phyloP scores from a whole-genome alignment of 1,139 yeast species.

The Barnettozyma hawaiiensis region DNA sequence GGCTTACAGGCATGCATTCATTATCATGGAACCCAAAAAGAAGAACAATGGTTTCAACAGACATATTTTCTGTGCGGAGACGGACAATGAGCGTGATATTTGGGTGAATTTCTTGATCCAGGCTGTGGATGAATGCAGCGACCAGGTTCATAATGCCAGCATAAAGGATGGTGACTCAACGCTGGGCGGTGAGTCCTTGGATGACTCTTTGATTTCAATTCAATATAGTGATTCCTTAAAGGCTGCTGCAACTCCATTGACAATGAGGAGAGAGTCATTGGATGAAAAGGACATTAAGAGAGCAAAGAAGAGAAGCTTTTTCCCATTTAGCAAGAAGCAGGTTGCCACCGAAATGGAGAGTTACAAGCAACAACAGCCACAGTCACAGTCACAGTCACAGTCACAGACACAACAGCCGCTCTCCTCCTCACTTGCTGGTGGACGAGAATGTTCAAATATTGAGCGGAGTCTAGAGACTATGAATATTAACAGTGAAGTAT shows the following conservation, averaged over 20 bases:
- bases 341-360: constrained; percentile 14
- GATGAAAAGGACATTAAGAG: constrained; percentile 36
- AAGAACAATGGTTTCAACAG: constrained; percentile 48
- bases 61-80: constrained; percentile 79
- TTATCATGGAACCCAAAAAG: constrained; percentile 60
- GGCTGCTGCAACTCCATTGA: constrained; percentile 10
- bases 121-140: constrained; percentile 27
- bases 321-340: constrained; percentile 46
- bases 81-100: constrained; percentile 69
- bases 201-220: constrained; percentile 7
- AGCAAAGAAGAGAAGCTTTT: constrained; percentile 50
- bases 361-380: constrained; percentile 18
- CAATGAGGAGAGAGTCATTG: constrained; percentile 1
- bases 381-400: constrained; percentile 7
- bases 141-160: neutral
- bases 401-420: too few relatives aligned
- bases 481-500: constrained; percentile 20
- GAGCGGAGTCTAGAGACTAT: constrained; percentile 26
- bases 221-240: constrained; percentile 6
- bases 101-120: constrained; percentile 67
- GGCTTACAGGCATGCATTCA: constrained; percentile 74
- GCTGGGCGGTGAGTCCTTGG: neutral
- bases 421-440: too few relatives aligned
- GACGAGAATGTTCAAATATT: constrained; percentile 21
- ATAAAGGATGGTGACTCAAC: neutral